Percentiles rank a stretch among this genome's conserved stretches.
These are phyloP conservation scores for Annulohypoxylon stygium DNA, from an alignment of 495 filamentous ascomycete genomes.

Conservation along the genomic window DNA sequence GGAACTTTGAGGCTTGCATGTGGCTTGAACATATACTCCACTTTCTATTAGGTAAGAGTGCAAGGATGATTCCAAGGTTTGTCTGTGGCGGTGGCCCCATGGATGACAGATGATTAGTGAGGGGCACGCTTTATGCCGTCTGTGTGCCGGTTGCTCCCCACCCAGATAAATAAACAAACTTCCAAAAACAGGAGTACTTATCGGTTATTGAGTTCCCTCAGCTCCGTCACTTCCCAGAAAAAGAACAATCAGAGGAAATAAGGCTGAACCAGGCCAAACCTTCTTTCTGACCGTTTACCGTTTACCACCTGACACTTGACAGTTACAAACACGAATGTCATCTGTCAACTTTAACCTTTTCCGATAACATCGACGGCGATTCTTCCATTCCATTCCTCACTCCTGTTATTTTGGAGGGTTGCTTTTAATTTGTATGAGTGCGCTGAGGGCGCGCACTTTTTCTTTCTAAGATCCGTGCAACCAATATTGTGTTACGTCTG, in stretches of 20 bases:
- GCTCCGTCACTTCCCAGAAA: constrained; percentile 24
- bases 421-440: constrained; percentile 45
- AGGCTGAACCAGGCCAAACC: constrained; percentile 38
- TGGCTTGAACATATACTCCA: neutral
- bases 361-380: constrained; percentile 15
- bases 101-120: constrained; percentile 29
- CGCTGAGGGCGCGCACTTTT: constrained; percentile 45
- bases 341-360: constrained; percentile 21
- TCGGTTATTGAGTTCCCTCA: constrained; percentile 22
- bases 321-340: constrained; percentile 22
- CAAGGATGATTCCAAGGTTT: constrained; percentile 11
- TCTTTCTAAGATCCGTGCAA: constrained; percentile 3
- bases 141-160: constrained; percentile 45
- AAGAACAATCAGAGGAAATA: constrained; percentile 26
- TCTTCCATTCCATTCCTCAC: constrained; percentile 1
- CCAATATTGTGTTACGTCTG: constrained; percentile 20
- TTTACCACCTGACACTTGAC: neutral
- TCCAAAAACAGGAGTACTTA: constrained; percentile 42
- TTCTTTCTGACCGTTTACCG: neutral
- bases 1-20: neutral
- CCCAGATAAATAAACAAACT: constrained; percentile 56
- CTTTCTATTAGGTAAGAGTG: neutral
- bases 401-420: constrained; percentile 28
- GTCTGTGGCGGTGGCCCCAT: constrained; percentile 3
- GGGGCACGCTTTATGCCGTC: constrained; percentile 19